These are phyloP conservation scores for Nicotiana rustica DNA, from an alignment of 305 asterid species.

Conservation along the genomic window DNA sequence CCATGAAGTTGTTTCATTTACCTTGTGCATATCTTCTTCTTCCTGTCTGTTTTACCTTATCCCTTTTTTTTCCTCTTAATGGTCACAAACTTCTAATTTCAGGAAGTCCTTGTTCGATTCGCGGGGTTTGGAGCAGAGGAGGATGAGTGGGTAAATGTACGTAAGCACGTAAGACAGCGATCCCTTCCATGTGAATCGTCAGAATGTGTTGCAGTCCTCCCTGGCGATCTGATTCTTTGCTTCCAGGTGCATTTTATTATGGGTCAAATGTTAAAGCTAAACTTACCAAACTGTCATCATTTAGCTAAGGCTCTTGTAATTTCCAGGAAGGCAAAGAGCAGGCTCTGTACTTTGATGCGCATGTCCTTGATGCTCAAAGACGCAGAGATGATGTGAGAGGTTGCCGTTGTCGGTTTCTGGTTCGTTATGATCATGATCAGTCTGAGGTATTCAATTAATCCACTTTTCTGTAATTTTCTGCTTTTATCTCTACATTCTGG, in stretches of 20 bases:
- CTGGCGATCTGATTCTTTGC: slow-evolving; percentile 84
- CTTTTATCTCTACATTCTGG: neutral
- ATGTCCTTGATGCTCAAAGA: slow-evolving; percentile 92
- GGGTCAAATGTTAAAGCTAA: neutral
- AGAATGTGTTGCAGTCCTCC: slow-evolving; percentile 89
- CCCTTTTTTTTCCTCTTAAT: neutral
- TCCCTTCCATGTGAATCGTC: slow-evolving; percentile 96
- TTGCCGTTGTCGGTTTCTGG: slow-evolving; percentile 95
- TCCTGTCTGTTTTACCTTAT: neutral
- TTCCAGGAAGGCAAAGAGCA: slow-evolving; percentile 95
- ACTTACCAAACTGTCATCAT: slow-evolving; percentile 31
- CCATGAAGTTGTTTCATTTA: slow-evolving; percentile 18
- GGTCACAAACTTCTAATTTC: slow-evolving; percentile 42
- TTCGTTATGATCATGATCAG: slow-evolving; percentile 92
- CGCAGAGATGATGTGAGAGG: slow-evolving; percentile 95
- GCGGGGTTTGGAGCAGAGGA: slow-evolving; percentile 95
- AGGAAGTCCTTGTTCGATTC: slow-evolving; percentile 96
- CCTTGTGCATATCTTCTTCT: slow-evolving; percentile 1
- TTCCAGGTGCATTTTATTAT: slow-evolving; percentile 69
- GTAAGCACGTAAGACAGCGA: slow-evolving; percentile 80
- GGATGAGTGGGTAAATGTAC: slow-evolving; percentile 95
- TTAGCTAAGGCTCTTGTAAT: slow-evolving; percentile 39
- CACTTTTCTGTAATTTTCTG: neutral
- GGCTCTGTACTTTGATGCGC: slow-evolving; percentile 96
- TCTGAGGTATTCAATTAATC: slow-evolving; percentile 68